These are phyloP conservation scores for Wickerhamomyces queroliae DNA, from an alignment of 805 yeast species.

Conservation along the genomic window DNA sequence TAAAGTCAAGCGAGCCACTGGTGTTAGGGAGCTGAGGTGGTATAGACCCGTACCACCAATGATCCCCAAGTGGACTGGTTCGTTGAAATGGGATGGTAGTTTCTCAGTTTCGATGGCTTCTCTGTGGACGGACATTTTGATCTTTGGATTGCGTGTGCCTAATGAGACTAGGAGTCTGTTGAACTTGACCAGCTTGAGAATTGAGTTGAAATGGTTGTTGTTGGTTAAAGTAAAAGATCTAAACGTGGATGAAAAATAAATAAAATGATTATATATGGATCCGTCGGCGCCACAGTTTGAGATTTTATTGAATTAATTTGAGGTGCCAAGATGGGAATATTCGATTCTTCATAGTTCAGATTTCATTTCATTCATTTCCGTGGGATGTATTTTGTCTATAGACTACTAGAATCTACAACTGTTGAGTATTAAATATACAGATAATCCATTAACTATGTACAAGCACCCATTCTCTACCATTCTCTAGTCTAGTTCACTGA, in stretches of 20 bases:
- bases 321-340: too few relatives aligned
- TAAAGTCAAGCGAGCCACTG: slow-evolving; percentile 77
- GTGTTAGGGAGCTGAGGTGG: slow-evolving; percentile 72
- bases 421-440: too few relatives aligned
- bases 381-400: too few relatives aligned
- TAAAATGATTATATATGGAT: too few relatives aligned
- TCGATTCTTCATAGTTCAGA: too few relatives aligned
- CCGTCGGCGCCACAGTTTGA: too few relatives aligned
- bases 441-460: not conserved
- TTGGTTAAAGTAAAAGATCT: too few relatives aligned
- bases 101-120: slow-evolving; percentile 8
- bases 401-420: too few relatives aligned
- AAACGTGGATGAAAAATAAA: too few relatives aligned
- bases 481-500: not conserved
- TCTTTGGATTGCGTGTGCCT: not conserved
- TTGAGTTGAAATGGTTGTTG: not conserved
- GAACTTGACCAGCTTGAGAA: not conserved
- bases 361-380: too few relatives aligned
- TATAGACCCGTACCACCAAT: slow-evolving; percentile 99
- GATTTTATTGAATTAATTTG: not conserved
- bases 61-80: slow-evolving; percentile 75
- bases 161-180: not conserved
- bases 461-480: not conserved
- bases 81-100: slow-evolving; percentile 47
- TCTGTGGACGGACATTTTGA: slow-evolving; percentile 22